Conservation (phyloP, 345 rosid genomes). For the Durio zibethinus region DNA sequence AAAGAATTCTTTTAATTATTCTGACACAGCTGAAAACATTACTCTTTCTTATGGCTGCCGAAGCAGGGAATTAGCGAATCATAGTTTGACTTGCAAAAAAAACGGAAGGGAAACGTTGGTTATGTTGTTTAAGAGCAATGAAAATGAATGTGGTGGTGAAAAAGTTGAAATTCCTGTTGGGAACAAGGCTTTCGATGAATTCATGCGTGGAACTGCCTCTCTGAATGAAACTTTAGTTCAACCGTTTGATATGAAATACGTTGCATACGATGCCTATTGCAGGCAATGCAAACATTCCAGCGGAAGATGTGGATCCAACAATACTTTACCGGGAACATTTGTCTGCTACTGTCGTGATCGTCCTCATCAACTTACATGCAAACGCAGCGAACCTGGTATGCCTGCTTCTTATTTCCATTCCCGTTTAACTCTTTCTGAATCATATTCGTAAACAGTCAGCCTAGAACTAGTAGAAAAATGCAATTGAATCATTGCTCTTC, state of each 20-base stretch:
- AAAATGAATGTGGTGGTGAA: too few species aligned
- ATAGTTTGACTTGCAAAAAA: neutral
- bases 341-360: too few species aligned
- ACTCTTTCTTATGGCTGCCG: conserved; percentile 5
- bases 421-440: neutral
- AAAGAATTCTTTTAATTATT: neutral
- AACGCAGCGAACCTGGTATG: too few species aligned
- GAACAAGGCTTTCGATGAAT: too few species aligned
- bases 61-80: neutral
- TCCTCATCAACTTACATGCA: too few species aligned
- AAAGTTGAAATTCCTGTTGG: conserved; percentile 26
- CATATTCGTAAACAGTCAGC: too few species aligned
- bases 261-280: conserved; percentile 7
- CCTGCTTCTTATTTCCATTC: neutral
- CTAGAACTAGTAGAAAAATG: too few species aligned
- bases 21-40: neutral
- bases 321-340: neutral
- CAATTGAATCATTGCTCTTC: too few species aligned
- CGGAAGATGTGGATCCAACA: conserved; percentile 47
- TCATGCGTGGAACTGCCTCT: too few species aligned
- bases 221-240: neutral
- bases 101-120: neutral
- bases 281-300: conserved; percentile 11
- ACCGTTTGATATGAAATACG: neutral
- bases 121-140: neutral